A percentile compares a stretch with the other conserved stretches of the same genome.
Evolutionary conservation across 1,139 yeast species (phyloP).

Genomic region (Geotrichum candidum): DNA sequence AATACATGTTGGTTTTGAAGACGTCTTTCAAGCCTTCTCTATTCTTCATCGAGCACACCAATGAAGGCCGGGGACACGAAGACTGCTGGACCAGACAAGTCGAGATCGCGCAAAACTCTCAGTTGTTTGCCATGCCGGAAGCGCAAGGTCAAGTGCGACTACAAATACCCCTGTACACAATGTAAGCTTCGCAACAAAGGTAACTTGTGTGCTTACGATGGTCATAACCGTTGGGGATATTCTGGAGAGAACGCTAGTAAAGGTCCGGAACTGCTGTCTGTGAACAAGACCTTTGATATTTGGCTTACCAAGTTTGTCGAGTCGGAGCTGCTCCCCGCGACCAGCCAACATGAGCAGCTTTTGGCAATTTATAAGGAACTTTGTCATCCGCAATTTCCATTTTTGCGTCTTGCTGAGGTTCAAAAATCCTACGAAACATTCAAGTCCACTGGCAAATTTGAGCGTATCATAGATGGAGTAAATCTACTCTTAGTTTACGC

Average conservation of each 20-base stretch:
- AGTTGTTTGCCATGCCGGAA: conserved; percentile 15
- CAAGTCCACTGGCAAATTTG: background rate
- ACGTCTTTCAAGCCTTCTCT: background rate
- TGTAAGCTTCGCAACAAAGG: conserved; percentile 11
- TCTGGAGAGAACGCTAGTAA: background rate
- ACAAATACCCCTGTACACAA: conserved; percentile 12
- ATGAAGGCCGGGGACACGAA: background rate
- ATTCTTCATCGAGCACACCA: background rate
- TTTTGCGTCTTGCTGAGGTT: background rate
- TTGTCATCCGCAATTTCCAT: conserved; percentile 7
- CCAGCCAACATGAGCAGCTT: background rate
- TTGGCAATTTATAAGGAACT: background rate
- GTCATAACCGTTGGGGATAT: conserved; percentile 15
- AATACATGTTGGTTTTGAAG: background rate
- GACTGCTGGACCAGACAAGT: background rate
- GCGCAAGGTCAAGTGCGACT: conserved; percentile 16
- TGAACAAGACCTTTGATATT: background rate
- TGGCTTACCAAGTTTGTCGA: background rate
- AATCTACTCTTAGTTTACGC: background rate
- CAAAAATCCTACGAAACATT: background rate
- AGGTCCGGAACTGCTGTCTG: background rate
- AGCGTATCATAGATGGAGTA: background rate
- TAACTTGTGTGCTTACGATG: conserved; percentile 11
- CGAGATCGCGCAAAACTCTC: conserved; percentile 7
- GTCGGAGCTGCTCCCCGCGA: background rate